Evolutionary conservation across 805 yeast species (phyloP).

Genomic region (Wickerhamiella sergipiensis): DNA sequence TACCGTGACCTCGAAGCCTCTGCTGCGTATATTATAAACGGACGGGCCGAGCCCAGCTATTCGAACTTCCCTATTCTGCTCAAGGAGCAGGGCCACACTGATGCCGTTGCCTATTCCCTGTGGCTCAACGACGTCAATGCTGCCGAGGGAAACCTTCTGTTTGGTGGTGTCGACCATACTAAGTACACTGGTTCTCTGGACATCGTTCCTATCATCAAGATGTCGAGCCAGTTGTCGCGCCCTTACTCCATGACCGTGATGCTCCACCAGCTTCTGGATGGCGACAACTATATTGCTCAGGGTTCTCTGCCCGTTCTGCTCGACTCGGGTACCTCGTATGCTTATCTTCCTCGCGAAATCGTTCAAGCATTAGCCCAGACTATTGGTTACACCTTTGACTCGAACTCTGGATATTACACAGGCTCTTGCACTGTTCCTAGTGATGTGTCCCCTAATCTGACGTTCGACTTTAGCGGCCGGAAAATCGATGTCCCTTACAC

Average conservation of each 20-base stretch:
- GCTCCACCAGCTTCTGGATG: slow-evolving; percentile 1
- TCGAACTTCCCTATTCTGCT: slow-evolving; percentile 48
- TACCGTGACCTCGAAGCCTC: slow-evolving; percentile 1
- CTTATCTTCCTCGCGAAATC: slow-evolving; percentile 28
- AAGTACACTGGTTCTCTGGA: slow-evolving; percentile 38
- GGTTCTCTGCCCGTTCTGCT: slow-evolving; percentile 17
- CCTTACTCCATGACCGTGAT: neutral
- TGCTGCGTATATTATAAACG: neutral
- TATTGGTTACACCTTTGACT: slow-evolving; percentile 5
- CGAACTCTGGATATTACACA: neutral
- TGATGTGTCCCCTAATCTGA: neutral
- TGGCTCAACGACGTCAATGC: slow-evolving; percentile 30
- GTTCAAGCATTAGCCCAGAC: slow-evolving; percentile 4
- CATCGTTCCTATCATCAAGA: slow-evolving; percentile 20
- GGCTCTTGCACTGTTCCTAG: slow-evolving; percentile 8
- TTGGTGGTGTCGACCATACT: slow-evolving; percentile 57
- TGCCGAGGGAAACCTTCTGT: slow-evolving; percentile 37
- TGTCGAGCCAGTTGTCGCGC: slow-evolving; percentile 2
- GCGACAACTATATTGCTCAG: neutral
- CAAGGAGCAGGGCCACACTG: slow-evolving; percentile 32
- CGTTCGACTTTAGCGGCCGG: slow-evolving; percentile 5
- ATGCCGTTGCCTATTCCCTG: slow-evolving; percentile 31
- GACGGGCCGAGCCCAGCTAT: slow-evolving; percentile 24
- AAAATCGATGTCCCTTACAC: slow-evolving; percentile 7
- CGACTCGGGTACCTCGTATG: slow-evolving; percentile 39